phyloP scores from a whole-genome alignment of 495 filamentous ascomycete genomes.

The Paragyromitra xinjiangensis region DNA sequence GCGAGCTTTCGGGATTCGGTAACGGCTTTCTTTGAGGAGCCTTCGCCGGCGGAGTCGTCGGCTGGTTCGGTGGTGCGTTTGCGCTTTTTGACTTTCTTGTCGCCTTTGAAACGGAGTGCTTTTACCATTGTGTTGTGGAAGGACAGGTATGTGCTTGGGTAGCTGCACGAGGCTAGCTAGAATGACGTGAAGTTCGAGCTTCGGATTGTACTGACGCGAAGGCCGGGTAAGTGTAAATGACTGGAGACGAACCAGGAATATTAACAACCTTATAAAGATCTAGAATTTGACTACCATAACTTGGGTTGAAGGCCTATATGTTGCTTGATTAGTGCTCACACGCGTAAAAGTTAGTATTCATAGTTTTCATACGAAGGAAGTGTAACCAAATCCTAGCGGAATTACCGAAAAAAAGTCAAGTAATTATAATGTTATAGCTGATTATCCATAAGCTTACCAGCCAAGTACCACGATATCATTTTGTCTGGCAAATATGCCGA shows the following conservation, averaged over 20 bases:
- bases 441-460: too few species aligned
- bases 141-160: background rate
- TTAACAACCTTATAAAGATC: too few species aligned
- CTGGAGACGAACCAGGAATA: background rate
- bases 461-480: too few species aligned
- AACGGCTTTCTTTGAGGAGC: conserved; percentile 60
- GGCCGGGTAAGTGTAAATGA: conserved; percentile 34
- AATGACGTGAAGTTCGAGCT: conserved; percentile 14
- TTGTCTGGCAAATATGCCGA: too few species aligned
- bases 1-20: conserved; percentile 57
- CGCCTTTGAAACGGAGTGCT: conserved; percentile 92
- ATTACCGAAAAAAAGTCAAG: too few species aligned
- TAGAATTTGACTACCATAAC: too few species aligned
- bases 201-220: conserved; percentile 29
- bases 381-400: too few species aligned
- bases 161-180: background rate
- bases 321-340: too few species aligned
- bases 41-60: conserved; percentile 56
- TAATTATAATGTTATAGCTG: too few species aligned
- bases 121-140: conserved; percentile 69
- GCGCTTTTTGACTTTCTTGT: conserved; percentile 92
- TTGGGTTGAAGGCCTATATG: too few species aligned
- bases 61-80: conserved; percentile 67
- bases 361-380: too few species aligned
- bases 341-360: too few species aligned